Evolutionary conservation across 2,329 filamentous ascomycete species (phyloP), one percentile per base, ranked within the genome.

Genomic region (Aureobasidium zeae): DNA sequence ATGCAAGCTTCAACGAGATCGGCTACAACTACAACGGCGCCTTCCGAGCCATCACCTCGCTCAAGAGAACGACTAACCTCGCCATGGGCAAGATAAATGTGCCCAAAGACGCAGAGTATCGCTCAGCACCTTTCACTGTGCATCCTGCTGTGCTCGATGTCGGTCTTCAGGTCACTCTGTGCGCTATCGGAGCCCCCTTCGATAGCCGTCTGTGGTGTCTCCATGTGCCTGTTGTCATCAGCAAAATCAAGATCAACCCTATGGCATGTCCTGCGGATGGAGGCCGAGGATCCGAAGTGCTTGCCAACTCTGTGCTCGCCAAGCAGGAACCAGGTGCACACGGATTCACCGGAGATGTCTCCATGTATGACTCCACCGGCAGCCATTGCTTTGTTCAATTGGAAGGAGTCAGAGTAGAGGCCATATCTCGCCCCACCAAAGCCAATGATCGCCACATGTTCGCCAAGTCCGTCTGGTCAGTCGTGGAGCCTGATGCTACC

Each of bases 121-220:
- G 20, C 19, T 21, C 36, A n/a, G 68, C 56, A 69, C 25, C 43
- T 2, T 29, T 38, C 34, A 37, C 28, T 58, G 7, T 41, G 10
- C 55, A 63, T 34, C 61, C 61, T 1, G 50, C 47, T 2, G 29
- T 47, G 10, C 46, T 63, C 1, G 62, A 64, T 32, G 50, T 47
- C 2, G 54, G 55, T 2, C 49, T 64, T 10, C 62, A 64, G 28
- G 46, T 52, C 2, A 38, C 54, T 11, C 22, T 60, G n/a, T 44
- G 53, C 3, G 60, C 61, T 2, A 50, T 49, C 31, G 47, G 46
- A n/a, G 55, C 48, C 16, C 62, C 62, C 0, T 47, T 46, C 3
- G 59, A 62, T 46, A 55, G 50, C 0, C 37, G 49, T 1, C 47
- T 61, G 8, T 50, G 55, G 31, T 35, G 45, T 7, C 42, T 56